Percentiles rank a stretch among this genome's conserved stretches.
These are phyloP conservation scores for Symbiodinium pilosum DNA, from an alignment of 73 alveolate genomes.

Conservation along the genomic window DNA sequence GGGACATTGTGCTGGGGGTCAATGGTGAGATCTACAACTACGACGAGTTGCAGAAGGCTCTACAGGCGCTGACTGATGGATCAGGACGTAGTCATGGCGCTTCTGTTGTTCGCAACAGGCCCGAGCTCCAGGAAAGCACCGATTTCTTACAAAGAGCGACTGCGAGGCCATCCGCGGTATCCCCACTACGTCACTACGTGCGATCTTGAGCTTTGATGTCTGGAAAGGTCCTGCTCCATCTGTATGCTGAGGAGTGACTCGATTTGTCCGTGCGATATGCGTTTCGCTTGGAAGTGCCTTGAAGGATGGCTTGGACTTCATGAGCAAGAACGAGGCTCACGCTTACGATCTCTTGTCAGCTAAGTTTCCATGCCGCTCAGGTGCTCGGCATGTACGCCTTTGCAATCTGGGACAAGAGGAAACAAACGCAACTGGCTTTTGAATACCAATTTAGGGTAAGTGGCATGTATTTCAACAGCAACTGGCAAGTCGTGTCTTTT, in stretches of 20 bases:
- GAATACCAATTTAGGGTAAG: too few relatives aligned
- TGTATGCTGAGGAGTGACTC: conserved; percentile 31
- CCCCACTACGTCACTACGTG: neutral
- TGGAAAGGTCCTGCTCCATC: conserved; percentile 62
- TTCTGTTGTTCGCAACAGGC: neutral
- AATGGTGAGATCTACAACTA: conserved; percentile 86
- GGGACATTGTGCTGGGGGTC: conserved; percentile 62
- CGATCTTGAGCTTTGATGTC: neutral
- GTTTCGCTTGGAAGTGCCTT: neutral
- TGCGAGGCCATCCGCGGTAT: conserved; percentile 29
- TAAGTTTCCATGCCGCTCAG: neutral
- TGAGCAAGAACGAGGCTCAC: conserved; percentile 53
- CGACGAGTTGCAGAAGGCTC: conserved; percentile 15
- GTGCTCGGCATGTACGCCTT: conserved; percentile 91
- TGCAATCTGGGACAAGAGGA: conserved; percentile 87
- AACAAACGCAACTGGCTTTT: conserved; percentile 35
- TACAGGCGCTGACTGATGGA: conserved; percentile 14
- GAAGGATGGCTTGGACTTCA: conserved; percentile 74
- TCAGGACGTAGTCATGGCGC: too few relatives aligned
- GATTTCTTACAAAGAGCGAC: conserved; percentile 84
- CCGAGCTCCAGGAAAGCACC: conserved; percentile 32
- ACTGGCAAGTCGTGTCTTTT: too few relatives aligned
- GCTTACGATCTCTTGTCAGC: neutral
- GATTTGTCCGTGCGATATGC: neutral
- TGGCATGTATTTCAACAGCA: too few relatives aligned